Conservation (phyloP, 2,329 filamentous ascomycete genomes). For the Colletotrichum salicis region DNA sequence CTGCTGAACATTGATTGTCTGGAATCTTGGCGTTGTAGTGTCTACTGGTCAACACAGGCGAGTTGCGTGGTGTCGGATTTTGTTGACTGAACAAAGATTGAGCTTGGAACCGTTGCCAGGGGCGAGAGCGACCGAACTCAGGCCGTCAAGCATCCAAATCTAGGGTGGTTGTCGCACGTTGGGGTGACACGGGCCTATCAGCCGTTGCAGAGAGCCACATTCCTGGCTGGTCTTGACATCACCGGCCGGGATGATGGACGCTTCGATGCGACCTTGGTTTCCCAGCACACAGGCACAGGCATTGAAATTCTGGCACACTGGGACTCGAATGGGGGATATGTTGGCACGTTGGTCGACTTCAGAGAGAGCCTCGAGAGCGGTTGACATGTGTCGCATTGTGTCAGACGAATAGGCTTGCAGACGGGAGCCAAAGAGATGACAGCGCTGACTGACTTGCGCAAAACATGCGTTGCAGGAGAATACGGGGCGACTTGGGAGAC, state of each 20-base stretch:
- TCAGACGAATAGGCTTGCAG: not conserved
- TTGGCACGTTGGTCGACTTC: not conserved
- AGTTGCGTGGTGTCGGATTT: slow-evolving; percentile 4
- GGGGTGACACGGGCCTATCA: slow-evolving; percentile 32
- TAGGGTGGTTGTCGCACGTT: slow-evolving; percentile 24
- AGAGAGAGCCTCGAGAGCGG: not conserved
- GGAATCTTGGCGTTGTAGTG: not conserved
- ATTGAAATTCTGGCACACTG: not conserved
- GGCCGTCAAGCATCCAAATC: slow-evolving; percentile 14
- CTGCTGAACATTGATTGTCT: not conserved
- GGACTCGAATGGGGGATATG: not conserved
- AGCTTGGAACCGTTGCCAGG: slow-evolving; percentile 29
- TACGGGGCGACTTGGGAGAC: slow-evolving; percentile 5
- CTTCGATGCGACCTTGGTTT: slow-evolving; percentile 14
- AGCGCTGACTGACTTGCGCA: slow-evolving; percentile 13
- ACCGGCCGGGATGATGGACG: slow-evolving; percentile 27
- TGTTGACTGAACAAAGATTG: slow-evolving; percentile 22
- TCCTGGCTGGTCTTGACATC: slow-evolving; percentile 27
- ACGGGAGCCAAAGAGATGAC: slow-evolving; percentile 12
- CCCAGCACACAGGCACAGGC: not conserved
- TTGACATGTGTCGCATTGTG: slow-evolving; percentile 22
- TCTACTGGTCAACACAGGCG: not conserved
- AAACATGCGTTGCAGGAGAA: slow-evolving; percentile 24
- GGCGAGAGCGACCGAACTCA: slow-evolving; percentile 20
- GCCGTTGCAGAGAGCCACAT: slow-evolving; percentile 20